Evolutionary conservation across 371 early-diverging fungal species (phyloP).

Genomic region (Smittium mucronatum): DNA sequence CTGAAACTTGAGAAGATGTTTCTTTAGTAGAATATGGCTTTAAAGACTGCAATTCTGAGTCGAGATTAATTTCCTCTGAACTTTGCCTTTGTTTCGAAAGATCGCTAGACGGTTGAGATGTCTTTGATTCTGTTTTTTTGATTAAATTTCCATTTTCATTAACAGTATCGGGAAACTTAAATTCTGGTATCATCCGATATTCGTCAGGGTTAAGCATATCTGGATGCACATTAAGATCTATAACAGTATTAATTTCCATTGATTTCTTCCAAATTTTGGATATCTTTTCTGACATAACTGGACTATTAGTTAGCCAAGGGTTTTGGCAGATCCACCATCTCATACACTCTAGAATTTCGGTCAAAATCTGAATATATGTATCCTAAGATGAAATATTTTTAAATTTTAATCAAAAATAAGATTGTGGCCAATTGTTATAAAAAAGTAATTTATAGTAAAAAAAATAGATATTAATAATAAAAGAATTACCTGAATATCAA

Average conservation of each 20-base stretch:
- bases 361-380: neutral
- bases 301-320: neutral
- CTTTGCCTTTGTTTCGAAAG: too few relatives aligned
- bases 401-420: neutral
- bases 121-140: neutral
- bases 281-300: neutral
- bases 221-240: neutral
- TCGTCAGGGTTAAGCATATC: neutral
- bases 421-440: too few relatives aligned
- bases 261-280: neutral
- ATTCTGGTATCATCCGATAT: neutral
- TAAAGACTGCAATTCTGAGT: too few relatives aligned
- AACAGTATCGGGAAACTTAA: too few relatives aligned
- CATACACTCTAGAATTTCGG: neutral
- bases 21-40: too few relatives aligned
- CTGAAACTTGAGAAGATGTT: too few relatives aligned
- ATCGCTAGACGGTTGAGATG: too few relatives aligned
- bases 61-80: too few relatives aligned
- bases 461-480: too few relatives aligned
- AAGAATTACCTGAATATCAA: neutral
- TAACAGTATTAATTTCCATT: neutral
- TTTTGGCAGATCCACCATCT: constrained; percentile 2
- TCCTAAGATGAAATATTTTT: neutral
- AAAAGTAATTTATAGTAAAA: too few relatives aligned
- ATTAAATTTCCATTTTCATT: too few relatives aligned